A percentile compares a stretch with the other conserved stretches of the same genome.
These are phyloP conservation scores for Oryza meridionalis DNA, from an alignment of 176 grass and related monocot species.

Conservation along the genomic window DNA sequence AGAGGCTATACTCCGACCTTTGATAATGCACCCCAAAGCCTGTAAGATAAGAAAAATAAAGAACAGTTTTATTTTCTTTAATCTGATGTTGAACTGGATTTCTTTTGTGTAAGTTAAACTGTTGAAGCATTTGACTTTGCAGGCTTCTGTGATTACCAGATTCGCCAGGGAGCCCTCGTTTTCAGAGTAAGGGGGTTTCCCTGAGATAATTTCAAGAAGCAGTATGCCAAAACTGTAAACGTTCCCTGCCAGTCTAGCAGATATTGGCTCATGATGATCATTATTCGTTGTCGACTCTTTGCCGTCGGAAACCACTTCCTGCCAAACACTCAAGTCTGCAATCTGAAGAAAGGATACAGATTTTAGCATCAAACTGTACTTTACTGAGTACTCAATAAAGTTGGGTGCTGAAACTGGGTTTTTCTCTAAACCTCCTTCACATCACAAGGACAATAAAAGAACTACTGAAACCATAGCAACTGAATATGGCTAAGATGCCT, in stretches of 20 bases:
- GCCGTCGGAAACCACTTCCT: slow-evolving; percentile 46
- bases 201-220: slow-evolving; percentile 84
- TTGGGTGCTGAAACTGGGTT: too few relatives aligned
- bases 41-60: slow-evolving; percentile 19
- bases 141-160: slow-evolving; percentile 47
- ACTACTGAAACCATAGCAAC: too few relatives aligned
- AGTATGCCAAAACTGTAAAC: slow-evolving; percentile 70
- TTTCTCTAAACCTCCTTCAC: not conserved
- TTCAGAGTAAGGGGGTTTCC: slow-evolving; percentile 55
- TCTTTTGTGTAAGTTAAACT: not conserved
- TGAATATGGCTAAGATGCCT: too few relatives aligned
- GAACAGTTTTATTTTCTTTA: not conserved
- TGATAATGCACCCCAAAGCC: slow-evolving; percentile 58
- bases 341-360: slow-evolving; percentile 46
- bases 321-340: slow-evolving; percentile 72
- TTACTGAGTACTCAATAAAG: too few relatives aligned
- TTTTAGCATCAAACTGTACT: not conserved
- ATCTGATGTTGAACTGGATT: not conserved
- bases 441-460: too few relatives aligned
- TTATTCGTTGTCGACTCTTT: slow-evolving; percentile 28
- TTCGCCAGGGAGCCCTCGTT: slow-evolving; percentile 45
- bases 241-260: slow-evolving; percentile 56
- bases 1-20: slow-evolving; percentile 31
- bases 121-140: not conserved
- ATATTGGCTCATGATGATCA: slow-evolving; percentile 18